Base-by-base conservation (phyloP, 2,329 filamentous ascomycete species). In the Helotiales sp. region DNA sequence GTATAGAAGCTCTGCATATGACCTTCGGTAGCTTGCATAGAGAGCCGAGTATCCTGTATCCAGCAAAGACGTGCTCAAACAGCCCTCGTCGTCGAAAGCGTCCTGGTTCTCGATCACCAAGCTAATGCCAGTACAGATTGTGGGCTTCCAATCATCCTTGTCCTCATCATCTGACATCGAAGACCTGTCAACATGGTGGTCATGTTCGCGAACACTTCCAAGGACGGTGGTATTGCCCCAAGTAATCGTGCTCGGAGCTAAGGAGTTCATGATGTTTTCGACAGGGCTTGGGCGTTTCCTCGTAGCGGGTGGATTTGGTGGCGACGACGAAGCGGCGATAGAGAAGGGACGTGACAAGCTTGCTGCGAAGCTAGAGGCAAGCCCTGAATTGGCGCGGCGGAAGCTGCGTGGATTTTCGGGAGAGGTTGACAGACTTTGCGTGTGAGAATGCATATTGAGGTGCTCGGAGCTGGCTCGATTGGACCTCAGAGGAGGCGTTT, bases 1-100 rank as follows among this genome's bases (percentile, higher is more conserved):
- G 63, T 86, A 85, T 3, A 89, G 77, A 72, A 89, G 80, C 70
- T 88, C 84, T n/a, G 86, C 85, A 65, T 89, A 89, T 0, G 81
- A 79, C 59, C 83, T 81, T 33, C 86, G 81, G 66, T 88, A 89
- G 65, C 76, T 77, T n/a, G 79, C 77, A 62, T 85, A 85, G 19
- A 80, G 69, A 3, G 75, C 69, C 5, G 74, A 70, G n/a, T 77
- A 77, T 25, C 40, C 55, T 4, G 79, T 74, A 42, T 86, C 80
- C 15, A 89, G 75, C 2, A 89, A 72, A 3, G 86, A 81, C 2
- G 79, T 77, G 19, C 76, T 79, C 67, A 88, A 77, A 77, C 84
- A 87, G 12, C 85, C 85, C 66, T 89, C 86, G 52, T 88, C 85
- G 62, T 89, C 86, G 64, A 89, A 89, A 19, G 81, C 77, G n/a